A percentile compares a stretch with the other conserved stretches of the same genome.
These are phyloP conservation scores for Mangifera indica DNA, from an alignment of 345 rosid species.

Conservation along the genomic window DNA sequence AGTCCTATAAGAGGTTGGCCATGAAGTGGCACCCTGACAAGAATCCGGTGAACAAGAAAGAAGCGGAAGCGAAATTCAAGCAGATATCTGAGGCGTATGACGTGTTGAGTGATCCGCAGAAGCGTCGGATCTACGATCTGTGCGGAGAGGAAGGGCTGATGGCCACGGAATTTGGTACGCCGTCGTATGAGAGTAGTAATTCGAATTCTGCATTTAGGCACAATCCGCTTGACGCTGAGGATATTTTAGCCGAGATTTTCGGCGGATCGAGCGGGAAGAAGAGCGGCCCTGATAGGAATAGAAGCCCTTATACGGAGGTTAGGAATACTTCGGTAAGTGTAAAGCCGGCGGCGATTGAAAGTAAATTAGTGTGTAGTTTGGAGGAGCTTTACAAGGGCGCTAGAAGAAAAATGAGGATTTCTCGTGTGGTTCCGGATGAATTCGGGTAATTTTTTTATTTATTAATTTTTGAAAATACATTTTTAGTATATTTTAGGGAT, in stretches of 20 bases:
- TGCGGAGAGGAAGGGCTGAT: constrained; percentile 74
- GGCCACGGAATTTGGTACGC: constrained; percentile 43
- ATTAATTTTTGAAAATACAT: neutral
- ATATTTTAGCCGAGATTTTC: constrained; percentile 64
- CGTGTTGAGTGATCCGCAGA: constrained; percentile 68
- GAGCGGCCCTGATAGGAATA: constrained; percentile 23
- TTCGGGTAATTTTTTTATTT: constrained; percentile 45
- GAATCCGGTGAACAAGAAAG: constrained; percentile 62
- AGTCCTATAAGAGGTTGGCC: constrained; percentile 68
- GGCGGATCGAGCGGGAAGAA: constrained; percentile 46
- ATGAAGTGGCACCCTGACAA: constrained; percentile 97
- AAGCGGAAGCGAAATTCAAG: constrained; percentile 87
- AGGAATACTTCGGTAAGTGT: constrained; percentile 34
- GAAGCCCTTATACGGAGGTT: constrained; percentile 17
- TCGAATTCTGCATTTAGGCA: constrained; percentile 39
- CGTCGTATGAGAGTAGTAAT: constrained; percentile 22
- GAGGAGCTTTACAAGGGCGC: constrained; percentile 82
- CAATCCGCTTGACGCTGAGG: constrained; percentile 62
- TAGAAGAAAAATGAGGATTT: constrained; percentile 73
- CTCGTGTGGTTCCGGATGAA: constrained; percentile 66
- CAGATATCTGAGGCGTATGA: constrained; percentile 90
- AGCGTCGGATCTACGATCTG: constrained; percentile 82
- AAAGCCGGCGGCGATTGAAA: constrained; percentile 66
- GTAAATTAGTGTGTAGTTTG: constrained; percentile 65
- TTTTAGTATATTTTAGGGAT: neutral